Conservation (phyloP, 805 yeast species). For the Yarrowia osloensis region DNA sequence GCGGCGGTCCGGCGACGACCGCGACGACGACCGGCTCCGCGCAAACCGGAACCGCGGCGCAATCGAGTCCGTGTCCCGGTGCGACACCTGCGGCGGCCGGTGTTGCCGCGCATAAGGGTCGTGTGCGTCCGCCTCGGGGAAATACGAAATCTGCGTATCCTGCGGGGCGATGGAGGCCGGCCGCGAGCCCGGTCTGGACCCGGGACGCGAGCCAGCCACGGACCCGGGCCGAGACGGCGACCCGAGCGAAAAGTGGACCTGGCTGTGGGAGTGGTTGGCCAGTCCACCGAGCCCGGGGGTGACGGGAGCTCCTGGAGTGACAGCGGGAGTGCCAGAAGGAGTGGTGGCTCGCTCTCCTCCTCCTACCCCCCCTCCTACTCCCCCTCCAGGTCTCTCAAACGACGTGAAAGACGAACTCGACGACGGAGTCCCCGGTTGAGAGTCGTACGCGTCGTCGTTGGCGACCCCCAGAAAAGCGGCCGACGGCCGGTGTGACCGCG, state of each 20-base stretch:
- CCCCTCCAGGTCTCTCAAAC: neutral
- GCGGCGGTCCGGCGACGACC: slow-evolving; percentile 22
- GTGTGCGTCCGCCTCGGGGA: slow-evolving; percentile 26
- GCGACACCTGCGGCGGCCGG: slow-evolving; percentile 37
- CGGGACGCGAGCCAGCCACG: neutral
- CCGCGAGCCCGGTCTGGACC: neutral
- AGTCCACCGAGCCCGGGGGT: neutral
- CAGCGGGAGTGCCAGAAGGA: neutral
- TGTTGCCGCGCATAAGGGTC: slow-evolving; percentile 44
- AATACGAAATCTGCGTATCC: neutral
- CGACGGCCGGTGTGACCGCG: slow-evolving; percentile 9
- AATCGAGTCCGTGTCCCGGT: slow-evolving; percentile 38
- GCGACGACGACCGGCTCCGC: slow-evolving; percentile 6
- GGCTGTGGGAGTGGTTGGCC: neutral
- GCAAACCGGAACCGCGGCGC: slow-evolving; percentile 44
- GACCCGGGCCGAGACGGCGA: slow-evolving; percentile 1
- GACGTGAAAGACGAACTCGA: neutral
- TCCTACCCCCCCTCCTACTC: neutral
- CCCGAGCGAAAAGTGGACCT: slow-evolving; percentile 1
- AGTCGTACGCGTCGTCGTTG: slow-evolving; percentile 4
- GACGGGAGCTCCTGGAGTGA: neutral
- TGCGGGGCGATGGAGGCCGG: slow-evolving; percentile 1
- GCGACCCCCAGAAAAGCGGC: slow-evolving; percentile 5
- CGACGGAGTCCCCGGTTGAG: neutral
- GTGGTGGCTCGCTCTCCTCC: too few relatives aligned